Evolutionary conservation across 345 rosid species (phyloP).

Genomic region (Dipteronia sinensis): DNA sequence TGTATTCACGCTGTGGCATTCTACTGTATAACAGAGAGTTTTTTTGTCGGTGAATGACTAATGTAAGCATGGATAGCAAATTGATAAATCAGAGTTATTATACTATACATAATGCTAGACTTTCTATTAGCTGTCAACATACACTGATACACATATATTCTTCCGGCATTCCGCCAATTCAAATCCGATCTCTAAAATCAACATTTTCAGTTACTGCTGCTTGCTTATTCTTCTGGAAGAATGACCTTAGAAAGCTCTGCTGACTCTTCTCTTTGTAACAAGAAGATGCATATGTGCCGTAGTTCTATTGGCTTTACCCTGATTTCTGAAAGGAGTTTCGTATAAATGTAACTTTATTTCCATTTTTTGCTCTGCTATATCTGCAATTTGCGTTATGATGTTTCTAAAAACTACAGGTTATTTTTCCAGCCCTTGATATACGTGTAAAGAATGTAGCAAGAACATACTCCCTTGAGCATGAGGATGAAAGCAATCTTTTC

Average conservation of each 20-base stretch:
- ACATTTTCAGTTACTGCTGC: conserved; percentile 3
- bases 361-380: conserved; percentile 5
- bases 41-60: neutral
- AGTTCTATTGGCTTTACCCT: conserved; percentile 4
- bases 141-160: neutral
- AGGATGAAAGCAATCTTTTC: conserved; percentile 64
- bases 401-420: conserved; percentile 49
- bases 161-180: neutral
- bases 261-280: neutral
- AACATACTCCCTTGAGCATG: conserved; percentile 61
- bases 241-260: neutral
- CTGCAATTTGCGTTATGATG: conserved; percentile 7
- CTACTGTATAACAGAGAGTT: neutral
- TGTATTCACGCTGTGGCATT: neutral
- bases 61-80: neutral
- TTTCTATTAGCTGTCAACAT: neutral
- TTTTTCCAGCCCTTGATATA: conserved; percentile 65
- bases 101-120: neutral
- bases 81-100: neutral
- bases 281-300: neutral
- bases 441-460: conserved; percentile 68
- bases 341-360: conserved; percentile 1
- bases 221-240: conserved; percentile 1
- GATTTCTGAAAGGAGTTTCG: neutral
- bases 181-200: neutral